Evolutionary conservation across 2,329 filamentous ascomycete species (phyloP), one percentile per base, ranked within the genome.

Genomic region (Emmonsia crescens): DNA sequence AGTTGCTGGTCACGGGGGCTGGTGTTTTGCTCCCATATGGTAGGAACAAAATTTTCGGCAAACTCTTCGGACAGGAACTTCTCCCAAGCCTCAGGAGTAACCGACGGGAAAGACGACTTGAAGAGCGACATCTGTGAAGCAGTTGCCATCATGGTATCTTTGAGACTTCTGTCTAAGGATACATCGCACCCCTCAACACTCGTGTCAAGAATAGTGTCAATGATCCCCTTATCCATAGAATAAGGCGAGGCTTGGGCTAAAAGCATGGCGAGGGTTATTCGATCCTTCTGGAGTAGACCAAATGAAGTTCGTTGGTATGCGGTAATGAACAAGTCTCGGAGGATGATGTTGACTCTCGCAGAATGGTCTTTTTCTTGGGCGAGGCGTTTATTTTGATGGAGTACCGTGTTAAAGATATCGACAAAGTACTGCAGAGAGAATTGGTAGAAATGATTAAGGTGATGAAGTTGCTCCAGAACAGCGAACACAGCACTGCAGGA

Each of bases 401-500:
- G 82, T 8, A 99, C 94, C 5, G 88, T 85, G 72, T 96, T 89
- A 83, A 99, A 99, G 68, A 99, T 99, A 73, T 96, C 89, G 61
- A 96, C 84, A 78, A 99, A 99, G 77, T 96, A 99, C 75, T 96
- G 92, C 63, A 99, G 82, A 44, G 94, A 99, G 81, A 99, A 99
- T 74, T 97, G 95, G 76, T 99, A 99, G 78, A 97, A 97, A 80
- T 97, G 94, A 75, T 99, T 96, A 74, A 99, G 87, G 72, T 96
- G 95, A 76, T 97, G 93, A 62, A 99, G 84, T 75, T 99, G 93
- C 77, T 99, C 95, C 64, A 99, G 81, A 16, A 99, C 89, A 38
- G 95, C 91, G 74, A 97, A 99, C 49, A 99, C 93, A 61, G 94
- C 92, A 77, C 93, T 96, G 83, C 94, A 99, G 49, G 94, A 93